These are phyloP conservation scores for Mortierella sp. DNA, from an alignment of 371 early-diverging fungal genomes.

Conservation along the genomic window DNA sequence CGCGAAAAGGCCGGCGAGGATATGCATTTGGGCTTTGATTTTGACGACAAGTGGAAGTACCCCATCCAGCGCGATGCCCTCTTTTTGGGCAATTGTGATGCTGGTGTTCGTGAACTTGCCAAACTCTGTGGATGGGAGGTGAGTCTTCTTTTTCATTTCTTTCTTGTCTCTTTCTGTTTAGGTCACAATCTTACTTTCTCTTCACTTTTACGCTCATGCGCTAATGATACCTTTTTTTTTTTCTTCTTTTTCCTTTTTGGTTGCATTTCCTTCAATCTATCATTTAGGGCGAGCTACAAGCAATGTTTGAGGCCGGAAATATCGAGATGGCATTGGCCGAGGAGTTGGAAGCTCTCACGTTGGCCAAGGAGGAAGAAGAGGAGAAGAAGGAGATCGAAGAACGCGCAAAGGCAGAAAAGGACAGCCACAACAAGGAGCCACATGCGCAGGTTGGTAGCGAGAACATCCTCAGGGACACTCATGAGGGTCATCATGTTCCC, in stretches of 20 bases:
- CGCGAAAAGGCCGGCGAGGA: constrained; percentile 80
- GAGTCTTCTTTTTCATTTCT: neutral
- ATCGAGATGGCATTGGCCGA: constrained; percentile 34
- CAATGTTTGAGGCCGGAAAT: constrained; percentile 38
- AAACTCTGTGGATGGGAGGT: constrained; percentile 75
- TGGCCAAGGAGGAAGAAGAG: constrained; percentile 30
- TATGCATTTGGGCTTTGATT: constrained; percentile 81
- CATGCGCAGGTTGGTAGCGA: neutral
- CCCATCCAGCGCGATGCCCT: constrained; percentile 77
- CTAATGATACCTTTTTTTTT: neutral
- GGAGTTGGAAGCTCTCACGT: constrained; percentile 27
- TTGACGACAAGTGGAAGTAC: constrained; percentile 73
- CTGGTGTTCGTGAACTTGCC: constrained; percentile 70
- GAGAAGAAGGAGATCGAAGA: constrained; percentile 13
- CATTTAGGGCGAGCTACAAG: constrained; percentile 29
- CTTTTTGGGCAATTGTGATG: constrained; percentile 85
- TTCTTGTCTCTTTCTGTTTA: neutral
- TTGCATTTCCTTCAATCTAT: neutral
- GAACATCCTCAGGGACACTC: neutral
- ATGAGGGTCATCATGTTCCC: neutral
- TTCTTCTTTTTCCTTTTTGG: neutral
- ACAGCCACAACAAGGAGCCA: neutral
- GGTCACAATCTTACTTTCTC: neutral
- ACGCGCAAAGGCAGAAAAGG: constrained; percentile 9
- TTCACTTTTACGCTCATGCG: no score